Base-by-base conservation (phyloP, 768 basidiomycete species). In the Trametes villosa region DNA sequence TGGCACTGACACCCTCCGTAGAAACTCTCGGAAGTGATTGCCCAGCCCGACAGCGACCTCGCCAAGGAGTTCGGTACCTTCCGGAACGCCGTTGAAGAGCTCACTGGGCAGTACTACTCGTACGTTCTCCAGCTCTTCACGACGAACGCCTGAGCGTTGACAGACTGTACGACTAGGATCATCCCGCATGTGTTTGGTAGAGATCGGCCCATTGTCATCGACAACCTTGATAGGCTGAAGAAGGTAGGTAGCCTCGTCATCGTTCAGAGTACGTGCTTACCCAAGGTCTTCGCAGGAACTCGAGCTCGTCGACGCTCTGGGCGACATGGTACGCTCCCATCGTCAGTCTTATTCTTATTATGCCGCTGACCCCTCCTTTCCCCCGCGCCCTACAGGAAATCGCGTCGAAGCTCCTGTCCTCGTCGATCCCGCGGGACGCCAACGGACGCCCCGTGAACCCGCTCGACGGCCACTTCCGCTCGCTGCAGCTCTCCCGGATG, bases 101-200 rank as follows among this genome's bases (percentile, higher is more conserved):
- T 86, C 27, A 85, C 79, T 40, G 73, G 77, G 29, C 69, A 73
- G 40, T 86, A 87, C 64, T 86, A 86, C 70, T 86, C 84, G 84
- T 84, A 64, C 56, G 79, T 74, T 9, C 9, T 33, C 49, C 33
- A 40, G 4, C 18, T 27, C 27, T 15, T n/a, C 8, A 20, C 9
- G 9, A 11, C 20, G 18, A 36, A 20, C 6, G 13, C 33, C 4
- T 12, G 12, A 6, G 17, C 13, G 11, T 15, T 34, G 8, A 22
- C 31, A 17, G 1, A 26, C 6, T 3, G 34, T 13, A 24, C 24
- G 8, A 22, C 22, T 22, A 67, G 85, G 0, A 80, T 86, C 58
- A 86, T 87, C 48, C 86, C 86, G 1, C 86, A 86, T 69, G 81
- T 76, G n/a, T 86, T 86, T 62, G 85, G 85, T 22, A 74, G 83